phyloP scores from a whole-genome alignment of 2,329 filamentous ascomycete genomes.

The Arthroderma uncinatum region DNA sequence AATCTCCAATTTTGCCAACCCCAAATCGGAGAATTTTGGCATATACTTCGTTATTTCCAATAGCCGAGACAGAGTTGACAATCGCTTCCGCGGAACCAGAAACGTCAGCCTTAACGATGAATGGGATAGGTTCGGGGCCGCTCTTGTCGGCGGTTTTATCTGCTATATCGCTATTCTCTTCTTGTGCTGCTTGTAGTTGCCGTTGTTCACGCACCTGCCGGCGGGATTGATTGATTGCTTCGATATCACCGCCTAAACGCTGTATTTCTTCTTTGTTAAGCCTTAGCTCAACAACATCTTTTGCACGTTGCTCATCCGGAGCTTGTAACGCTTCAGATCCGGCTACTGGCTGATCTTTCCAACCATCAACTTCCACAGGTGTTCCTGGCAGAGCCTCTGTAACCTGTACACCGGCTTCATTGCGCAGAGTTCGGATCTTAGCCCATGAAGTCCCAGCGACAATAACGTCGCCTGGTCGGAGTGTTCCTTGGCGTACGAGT shows the following conservation, averaged over 20 bases:
- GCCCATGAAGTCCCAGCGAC: slow-evolving; percentile 85
- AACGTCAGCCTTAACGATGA: slow-evolving; percentile 87
- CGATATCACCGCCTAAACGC: slow-evolving; percentile 55
- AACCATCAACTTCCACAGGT: slow-evolving; percentile 88
- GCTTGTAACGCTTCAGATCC: slow-evolving; percentile 84
- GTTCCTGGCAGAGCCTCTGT: slow-evolving; percentile 70
- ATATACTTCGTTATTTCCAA: slow-evolving; percentile 75
- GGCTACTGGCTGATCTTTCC: slow-evolving; percentile 74
- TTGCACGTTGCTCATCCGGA: slow-evolving; percentile 63
- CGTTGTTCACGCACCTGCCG: slow-evolving; percentile 46
- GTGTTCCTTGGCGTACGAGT: slow-evolving; percentile 75
- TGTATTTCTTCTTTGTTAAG: slow-evolving; percentile 59
- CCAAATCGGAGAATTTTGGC: slow-evolving; percentile 65
- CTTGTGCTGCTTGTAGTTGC: slow-evolving; percentile 24
- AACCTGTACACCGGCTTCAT: slow-evolving; percentile 68
- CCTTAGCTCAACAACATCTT: slow-evolving; percentile 65
- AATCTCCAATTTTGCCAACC: slow-evolving; percentile 71
- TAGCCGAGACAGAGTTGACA: slow-evolving; percentile 58
- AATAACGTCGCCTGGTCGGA: slow-evolving; percentile 67
- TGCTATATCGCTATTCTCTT: slow-evolving; percentile 30
- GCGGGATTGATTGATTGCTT: slow-evolving; percentile 62
- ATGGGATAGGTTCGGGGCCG: slow-evolving; percentile 54
- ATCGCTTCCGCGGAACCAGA: slow-evolving; percentile 90
- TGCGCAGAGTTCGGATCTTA: slow-evolving; percentile 68
- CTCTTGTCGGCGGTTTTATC: slow-evolving; percentile 16